Evolutionary conservation across 768 basidiomycete genomes (phyloP).

Genomic region (Pleurotus tuoliensis): DNA sequence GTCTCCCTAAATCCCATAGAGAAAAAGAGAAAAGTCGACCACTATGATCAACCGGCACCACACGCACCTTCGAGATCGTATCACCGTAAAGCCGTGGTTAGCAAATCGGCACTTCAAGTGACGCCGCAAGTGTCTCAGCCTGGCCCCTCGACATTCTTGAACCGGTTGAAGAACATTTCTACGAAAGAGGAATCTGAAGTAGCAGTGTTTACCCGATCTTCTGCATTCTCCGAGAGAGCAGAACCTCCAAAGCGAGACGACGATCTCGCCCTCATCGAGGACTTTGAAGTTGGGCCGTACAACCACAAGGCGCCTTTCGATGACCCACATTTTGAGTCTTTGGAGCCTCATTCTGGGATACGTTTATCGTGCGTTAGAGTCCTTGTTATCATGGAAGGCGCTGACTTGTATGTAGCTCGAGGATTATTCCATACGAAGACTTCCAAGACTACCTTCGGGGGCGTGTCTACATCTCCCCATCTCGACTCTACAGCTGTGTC

Average conservation of each 20-base stretch:
- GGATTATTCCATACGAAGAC: slow-evolving; percentile 68
- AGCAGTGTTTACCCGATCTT: slow-evolving; percentile 10
- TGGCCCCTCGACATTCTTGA: slow-evolving; percentile 49
- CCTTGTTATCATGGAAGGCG: not conserved
- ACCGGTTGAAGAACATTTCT: slow-evolving; percentile 41
- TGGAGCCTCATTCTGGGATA: slow-evolving; percentile 93
- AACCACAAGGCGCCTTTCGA: slow-evolving; percentile 68
- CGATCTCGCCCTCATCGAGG: slow-evolving; percentile 66
- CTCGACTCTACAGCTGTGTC: slow-evolving; percentile 82
- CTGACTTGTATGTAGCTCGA: slow-evolving; percentile 47
- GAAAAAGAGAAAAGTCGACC: slow-evolving; percentile 37
- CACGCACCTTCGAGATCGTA: not conserved
- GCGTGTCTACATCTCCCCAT: slow-evolving; percentile 86
- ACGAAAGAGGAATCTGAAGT: slow-evolving; percentile 5
- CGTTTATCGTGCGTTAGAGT: slow-evolving; percentile 63
- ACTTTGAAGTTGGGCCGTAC: slow-evolving; percentile 72
- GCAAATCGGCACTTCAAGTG: not conserved
- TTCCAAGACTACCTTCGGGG: slow-evolving; percentile 78
- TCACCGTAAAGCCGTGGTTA: not conserved
- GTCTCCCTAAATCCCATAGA: slow-evolving; percentile 14
- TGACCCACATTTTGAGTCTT: slow-evolving; percentile 69
- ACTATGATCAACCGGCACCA: slow-evolving; percentile 6
- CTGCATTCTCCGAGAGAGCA: slow-evolving; percentile 35
- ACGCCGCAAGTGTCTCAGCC: slow-evolving; percentile 25
- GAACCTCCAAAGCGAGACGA: slow-evolving; percentile 46